Evolutionary conservation across 2,329 filamentous ascomycete species (phyloP), one percentile per base, ranked within the genome.

Genomic region (Nothophoma quercina): DNA sequence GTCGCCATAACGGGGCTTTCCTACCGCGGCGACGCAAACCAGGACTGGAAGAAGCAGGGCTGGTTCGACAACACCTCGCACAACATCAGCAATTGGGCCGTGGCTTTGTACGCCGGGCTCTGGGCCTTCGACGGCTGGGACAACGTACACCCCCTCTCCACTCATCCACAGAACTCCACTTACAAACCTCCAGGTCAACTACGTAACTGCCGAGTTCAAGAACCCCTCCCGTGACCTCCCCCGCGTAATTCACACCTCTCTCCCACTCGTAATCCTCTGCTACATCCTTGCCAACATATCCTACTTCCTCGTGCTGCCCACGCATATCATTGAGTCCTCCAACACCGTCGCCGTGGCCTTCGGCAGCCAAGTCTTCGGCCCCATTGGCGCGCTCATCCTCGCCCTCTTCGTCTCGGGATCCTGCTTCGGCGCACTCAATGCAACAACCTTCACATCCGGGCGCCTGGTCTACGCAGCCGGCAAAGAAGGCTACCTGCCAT

Each of bases 101-200:
- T 99, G 38, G 95, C 95, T 0, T 77, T 99, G 38, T 99, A 99
- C 72, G 93, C 92, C 13, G 95, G 95, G 7, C 82, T 99, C 5
- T 99, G 95, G 95, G 95, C 95, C 1, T 99, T 95, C 76, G 95
- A 99, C 71, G 95, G 95, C 23, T 99, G 95, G 95, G 95, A 99
- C 72, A 99, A 99, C 74, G 91, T 95, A 78, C 40, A 21, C 16
- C 18, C 22, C 22, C 26, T 21, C 23, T 21, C 22, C n/a, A 25
- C 36, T 33, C 18, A 19, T 26, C n/a, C 39, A n/a, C n/a, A n/a
- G n/a, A n/a, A n/a, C 4, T 21, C 48, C 53, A 65, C 63, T 56
- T 52, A 72, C 58, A 34, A 12, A 12, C 6, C n/a, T n/a, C 8
- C 59, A 95, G 91, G 96, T 93, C 58, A 99, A 97, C 76, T 99